Conservation (phyloP, 495 filamentous ascomycete species). For the Trichoderma virens region DNA sequence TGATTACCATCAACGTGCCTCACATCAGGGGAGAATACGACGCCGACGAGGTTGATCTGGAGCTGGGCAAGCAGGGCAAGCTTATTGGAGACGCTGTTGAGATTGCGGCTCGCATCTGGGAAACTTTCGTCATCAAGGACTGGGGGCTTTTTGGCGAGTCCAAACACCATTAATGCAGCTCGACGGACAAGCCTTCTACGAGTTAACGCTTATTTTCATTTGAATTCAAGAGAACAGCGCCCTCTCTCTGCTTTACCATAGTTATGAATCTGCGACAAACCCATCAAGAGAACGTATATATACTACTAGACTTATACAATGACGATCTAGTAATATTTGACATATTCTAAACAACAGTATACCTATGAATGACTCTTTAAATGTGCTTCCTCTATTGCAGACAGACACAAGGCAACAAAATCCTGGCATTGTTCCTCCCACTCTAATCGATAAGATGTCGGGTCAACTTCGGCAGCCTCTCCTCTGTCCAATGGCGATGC, state of each 20-base stretch:
- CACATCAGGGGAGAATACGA: constrained; percentile 58
- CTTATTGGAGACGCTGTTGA: constrained; percentile 56
- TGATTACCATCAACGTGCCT: constrained; percentile 86
- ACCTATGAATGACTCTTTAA: too few relatives aligned
- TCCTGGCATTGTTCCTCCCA: too few relatives aligned
- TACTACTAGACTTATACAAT: too few relatives aligned
- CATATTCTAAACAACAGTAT: too few relatives aligned
- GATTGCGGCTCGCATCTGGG: constrained; percentile 52
- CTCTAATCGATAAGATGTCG: neutral
- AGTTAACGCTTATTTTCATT: neutral
- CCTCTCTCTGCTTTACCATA: too few relatives aligned
- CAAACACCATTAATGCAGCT: constrained; percentile 11
- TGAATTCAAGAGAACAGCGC: too few relatives aligned
- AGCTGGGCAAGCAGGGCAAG: constrained; percentile 51
- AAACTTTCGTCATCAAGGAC: constrained; percentile 67
- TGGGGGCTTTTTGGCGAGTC: constrained; percentile 69
- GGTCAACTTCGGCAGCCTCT: neutral
- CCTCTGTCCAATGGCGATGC: neutral
- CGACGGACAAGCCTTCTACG: neutral
- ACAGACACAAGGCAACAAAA: too few relatives aligned
- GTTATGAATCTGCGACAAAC: too few relatives aligned
- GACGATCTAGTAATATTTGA: too few relatives aligned
- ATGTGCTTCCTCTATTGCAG: too few relatives aligned
- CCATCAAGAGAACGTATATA: too few relatives aligned
- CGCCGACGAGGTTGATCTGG: constrained; percentile 55